phyloP scores from a whole-genome alignment of 805 yeast species.

The Lipomyces lipofer region DNA sequence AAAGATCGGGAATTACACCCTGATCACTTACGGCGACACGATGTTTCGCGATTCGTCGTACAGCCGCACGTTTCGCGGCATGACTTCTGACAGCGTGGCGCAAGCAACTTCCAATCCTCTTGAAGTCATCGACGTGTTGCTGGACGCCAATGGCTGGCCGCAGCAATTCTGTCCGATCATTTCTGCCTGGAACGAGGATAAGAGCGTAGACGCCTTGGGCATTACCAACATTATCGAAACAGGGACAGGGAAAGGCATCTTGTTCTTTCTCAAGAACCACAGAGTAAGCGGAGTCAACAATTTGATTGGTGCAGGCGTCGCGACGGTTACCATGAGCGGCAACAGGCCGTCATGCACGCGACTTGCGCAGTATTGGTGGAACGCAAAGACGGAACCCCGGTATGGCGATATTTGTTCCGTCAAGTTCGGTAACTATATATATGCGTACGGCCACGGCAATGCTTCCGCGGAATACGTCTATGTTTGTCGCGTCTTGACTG shows the following conservation, averaged over 20 bases:
- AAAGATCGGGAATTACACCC: background rate
- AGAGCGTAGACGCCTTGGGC: background rate
- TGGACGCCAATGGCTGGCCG: background rate
- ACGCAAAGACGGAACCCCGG: constrained; percentile 2
- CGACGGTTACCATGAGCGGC: background rate
- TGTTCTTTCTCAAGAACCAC: constrained; percentile 2
- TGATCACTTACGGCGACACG: constrained; percentile 3
- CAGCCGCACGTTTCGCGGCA: background rate
- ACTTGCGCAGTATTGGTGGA: constrained; percentile 5
- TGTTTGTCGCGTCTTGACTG: background rate
- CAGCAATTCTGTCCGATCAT: constrained; percentile 4
- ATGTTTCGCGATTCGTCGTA: constrained; percentile 3
- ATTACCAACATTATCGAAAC: constrained; percentile 4
- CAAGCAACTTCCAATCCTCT: constrained; percentile 2
- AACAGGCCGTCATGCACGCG: background rate
- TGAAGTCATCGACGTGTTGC: constrained; percentile 2
- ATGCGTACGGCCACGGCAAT: constrained; percentile 10
- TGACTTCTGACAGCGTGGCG: constrained; percentile 3
- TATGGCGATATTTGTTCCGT: background rate
- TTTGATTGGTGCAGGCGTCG: constrained; percentile 4
- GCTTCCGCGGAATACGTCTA: background rate
- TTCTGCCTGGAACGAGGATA: background rate
- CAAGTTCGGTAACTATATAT: background rate
- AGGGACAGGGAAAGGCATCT: background rate
- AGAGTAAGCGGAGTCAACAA: constrained; percentile 1